These are phyloP conservation scores for Auriscalpium vulgare DNA, from an alignment of 768 basidiomycete genomes.

Conservation along the genomic window DNA sequence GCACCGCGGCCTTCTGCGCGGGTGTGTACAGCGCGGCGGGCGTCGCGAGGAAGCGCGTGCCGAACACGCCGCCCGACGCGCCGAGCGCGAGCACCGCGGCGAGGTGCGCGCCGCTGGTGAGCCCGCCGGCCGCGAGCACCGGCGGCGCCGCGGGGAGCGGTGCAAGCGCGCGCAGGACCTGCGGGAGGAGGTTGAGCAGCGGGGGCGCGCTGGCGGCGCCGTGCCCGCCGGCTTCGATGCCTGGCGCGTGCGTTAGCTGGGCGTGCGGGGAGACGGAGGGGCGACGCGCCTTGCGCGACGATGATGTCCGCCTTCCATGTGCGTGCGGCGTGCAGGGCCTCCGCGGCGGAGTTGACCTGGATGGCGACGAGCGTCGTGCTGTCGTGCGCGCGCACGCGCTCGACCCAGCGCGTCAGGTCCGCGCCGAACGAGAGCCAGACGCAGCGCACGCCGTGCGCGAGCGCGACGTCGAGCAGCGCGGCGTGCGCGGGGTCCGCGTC, in stretches of 20 bases:
- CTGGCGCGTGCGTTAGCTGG: slow-evolving; percentile 28
- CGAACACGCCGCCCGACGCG: slow-evolving; percentile 58
- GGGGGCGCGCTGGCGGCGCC: slow-evolving; percentile 50
- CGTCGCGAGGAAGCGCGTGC: slow-evolving; percentile 69
- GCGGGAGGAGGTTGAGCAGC: slow-evolving; percentile 50
- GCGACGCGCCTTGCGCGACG: slow-evolving; percentile 62
- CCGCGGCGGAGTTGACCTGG: slow-evolving; percentile 52
- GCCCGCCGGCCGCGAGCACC: slow-evolving; percentile 69
- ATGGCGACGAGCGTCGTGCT: slow-evolving; percentile 51
- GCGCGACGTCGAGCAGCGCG: slow-evolving; percentile 38
- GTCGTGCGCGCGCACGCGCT: slow-evolving; percentile 50
- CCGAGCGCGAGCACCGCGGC: slow-evolving; percentile 61
- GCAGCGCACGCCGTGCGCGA: slow-evolving; percentile 50
- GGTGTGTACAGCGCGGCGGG: slow-evolving; percentile 42
- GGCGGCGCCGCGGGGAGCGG: slow-evolving; percentile 34
- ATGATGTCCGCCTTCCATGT: slow-evolving; percentile 69
- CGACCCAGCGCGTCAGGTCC: slow-evolving; percentile 51
- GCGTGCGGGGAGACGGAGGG: not conserved
- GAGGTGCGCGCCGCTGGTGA: slow-evolving; percentile 56
- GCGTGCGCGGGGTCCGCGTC: slow-evolving; percentile 37
- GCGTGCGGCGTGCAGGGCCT: slow-evolving; percentile 50
- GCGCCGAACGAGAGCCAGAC: slow-evolving; percentile 73
- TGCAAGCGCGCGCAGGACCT: slow-evolving; percentile 37
- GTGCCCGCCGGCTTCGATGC: slow-evolving; percentile 78
- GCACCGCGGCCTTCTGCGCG: slow-evolving; percentile 25